A percentile compares a stretch with the other conserved stretches of the same genome.
Evolutionary conservation across 768 basidiomycete species (phyloP).

Genomic region (Sporobolomyces roseus): DNA sequence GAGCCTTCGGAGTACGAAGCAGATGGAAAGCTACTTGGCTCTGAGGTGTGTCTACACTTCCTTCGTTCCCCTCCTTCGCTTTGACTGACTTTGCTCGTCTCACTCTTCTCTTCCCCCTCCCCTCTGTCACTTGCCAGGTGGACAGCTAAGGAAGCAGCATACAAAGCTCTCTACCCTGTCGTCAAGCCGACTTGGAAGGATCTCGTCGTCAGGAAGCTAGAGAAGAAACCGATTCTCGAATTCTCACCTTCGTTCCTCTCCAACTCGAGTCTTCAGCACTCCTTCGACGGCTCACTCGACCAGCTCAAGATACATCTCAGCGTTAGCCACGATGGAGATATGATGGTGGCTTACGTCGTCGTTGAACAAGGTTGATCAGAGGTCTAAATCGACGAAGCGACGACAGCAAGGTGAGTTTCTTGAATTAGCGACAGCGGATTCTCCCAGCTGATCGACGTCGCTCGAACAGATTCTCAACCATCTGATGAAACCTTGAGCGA

Average conservation of each 20-base stretch:
- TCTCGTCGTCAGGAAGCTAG: conserved; percentile 54
- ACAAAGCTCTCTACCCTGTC: conserved; percentile 72
- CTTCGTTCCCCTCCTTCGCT: neutral
- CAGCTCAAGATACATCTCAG: conserved; percentile 59
- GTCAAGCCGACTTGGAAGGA: conserved; percentile 70
- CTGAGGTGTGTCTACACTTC: conserved; percentile 64
- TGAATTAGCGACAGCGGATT: too few relatives aligned
- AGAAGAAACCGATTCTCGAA: conserved; percentile 29
- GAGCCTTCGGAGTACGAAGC: conserved; percentile 13
- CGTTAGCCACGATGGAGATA: conserved; percentile 77
- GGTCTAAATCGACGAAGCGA: too few relatives aligned
- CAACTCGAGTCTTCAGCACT: too few relatives aligned
- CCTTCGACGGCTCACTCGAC: conserved; percentile 47
- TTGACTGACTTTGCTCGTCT: conserved; percentile 19
- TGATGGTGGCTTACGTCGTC: conserved; percentile 51
- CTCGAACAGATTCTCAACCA: too few relatives aligned
- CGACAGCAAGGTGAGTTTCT: too few relatives aligned
- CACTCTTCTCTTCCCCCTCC: neutral
- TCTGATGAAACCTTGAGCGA: too few relatives aligned
- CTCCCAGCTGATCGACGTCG: too few relatives aligned
- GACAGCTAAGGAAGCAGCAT: conserved; percentile 78
- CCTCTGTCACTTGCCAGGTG: conserved; percentile 55
- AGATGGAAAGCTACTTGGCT: conserved; percentile 59
- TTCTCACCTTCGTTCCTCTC: conserved; percentile 47
- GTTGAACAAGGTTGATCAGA: conserved; percentile 1